Evolutionary conservation across 345 rosid species (phyloP).

Genomic region (Populus pruinosa): DNA sequence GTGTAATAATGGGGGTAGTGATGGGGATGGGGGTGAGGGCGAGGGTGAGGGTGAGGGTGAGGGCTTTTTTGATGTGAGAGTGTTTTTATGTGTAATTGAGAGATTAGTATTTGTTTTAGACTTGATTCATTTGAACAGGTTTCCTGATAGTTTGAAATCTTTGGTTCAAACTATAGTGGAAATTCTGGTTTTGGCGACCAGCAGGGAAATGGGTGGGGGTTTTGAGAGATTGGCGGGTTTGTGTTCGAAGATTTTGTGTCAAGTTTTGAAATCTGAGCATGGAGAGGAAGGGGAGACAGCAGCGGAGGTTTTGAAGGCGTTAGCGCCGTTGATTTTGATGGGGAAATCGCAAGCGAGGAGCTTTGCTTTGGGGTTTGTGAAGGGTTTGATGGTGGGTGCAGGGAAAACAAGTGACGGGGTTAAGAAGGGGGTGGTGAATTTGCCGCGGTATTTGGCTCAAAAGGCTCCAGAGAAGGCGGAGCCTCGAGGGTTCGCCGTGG

Average conservation of each 20-base stretch:
- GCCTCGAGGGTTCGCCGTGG: conserved; percentile 75
- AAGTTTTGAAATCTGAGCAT: conserved; percentile 55
- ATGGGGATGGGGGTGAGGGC: conserved; percentile 15
- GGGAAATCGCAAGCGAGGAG: conserved; percentile 63
- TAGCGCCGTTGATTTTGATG: conserved; percentile 55
- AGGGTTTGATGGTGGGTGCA: conserved; percentile 32
- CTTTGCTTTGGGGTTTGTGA: conserved; percentile 62
- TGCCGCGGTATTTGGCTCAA: conserved; percentile 59
- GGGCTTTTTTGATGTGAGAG: conserved; percentile 37
- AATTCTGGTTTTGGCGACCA: conserved; percentile 44
- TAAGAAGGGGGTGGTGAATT: conserved; percentile 53
- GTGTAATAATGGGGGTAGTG: conserved; percentile 6
- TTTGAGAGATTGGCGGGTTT: conserved; percentile 42
- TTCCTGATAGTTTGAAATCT: conserved; percentile 74
- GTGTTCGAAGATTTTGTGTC: conserved; percentile 51
- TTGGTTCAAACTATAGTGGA: conserved; percentile 65
- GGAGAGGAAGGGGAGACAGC: conserved; percentile 63
- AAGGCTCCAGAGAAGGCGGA: conserved; percentile 95
- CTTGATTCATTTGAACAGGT: conserved; percentile 71
- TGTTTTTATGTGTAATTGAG: conserved; percentile 45
- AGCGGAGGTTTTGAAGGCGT: conserved; percentile 61
- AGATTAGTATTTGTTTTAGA: conserved; percentile 48
- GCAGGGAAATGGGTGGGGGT: conserved; percentile 19
- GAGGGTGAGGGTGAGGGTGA: background rate
- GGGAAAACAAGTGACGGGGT: conserved; percentile 40